Evolutionary conservation across 306 rosid species (phyloP), one percentile per base, ranked within the genome.

Genomic region (Neltuma alba): DNA sequence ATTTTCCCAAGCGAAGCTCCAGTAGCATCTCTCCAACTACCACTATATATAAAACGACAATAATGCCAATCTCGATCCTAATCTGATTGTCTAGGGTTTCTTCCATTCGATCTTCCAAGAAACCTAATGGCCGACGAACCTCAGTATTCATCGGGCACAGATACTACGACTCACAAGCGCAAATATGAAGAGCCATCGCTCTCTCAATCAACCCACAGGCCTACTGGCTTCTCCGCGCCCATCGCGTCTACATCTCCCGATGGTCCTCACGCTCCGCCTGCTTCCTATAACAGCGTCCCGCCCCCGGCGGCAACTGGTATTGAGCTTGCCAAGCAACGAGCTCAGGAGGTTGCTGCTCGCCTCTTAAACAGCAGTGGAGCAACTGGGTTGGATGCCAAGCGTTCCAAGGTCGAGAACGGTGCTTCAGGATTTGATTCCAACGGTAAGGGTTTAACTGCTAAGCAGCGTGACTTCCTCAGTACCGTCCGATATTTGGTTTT

Each of bases 271-370:
- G 84, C 78, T 5, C 76, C 83, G 1, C 91, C 89, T 9, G 54
- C 88, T 0, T 80, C 90, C 3, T 92, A 89, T 85, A 89, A 86
- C 78, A 89, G 70, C 92, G 97, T 88, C 3, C 90, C 92, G 2
- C 94, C 96, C 0, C 89, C 96, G 21, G 21, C 72, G 2, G 82
- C 84, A 37, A 86, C 89, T 50, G 98, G 89, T 60, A 83, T 96
- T 81, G 91, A 90, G 80, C 84, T 87, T n/a, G 97, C 97, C 78
- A 96, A 96, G 83, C 98, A 91, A 80, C 91, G 89, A 2, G 99
- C 98, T 2, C 99, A 96, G 84, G 97, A 93, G 89, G 94, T 96
- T 36, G 98, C 99, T 3, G 91, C 99, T 74, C 97, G 97, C 3
- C 86, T 96, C 82, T 85, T 84, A 25, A 68, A 68, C 54, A 68